Percentiles rank a stretch among this genome's conserved stretches.
phyloP scores from a whole-genome alignment of 2,329 filamentous ascomycete genomes.

The Colletotrichum sp. region DNA sequence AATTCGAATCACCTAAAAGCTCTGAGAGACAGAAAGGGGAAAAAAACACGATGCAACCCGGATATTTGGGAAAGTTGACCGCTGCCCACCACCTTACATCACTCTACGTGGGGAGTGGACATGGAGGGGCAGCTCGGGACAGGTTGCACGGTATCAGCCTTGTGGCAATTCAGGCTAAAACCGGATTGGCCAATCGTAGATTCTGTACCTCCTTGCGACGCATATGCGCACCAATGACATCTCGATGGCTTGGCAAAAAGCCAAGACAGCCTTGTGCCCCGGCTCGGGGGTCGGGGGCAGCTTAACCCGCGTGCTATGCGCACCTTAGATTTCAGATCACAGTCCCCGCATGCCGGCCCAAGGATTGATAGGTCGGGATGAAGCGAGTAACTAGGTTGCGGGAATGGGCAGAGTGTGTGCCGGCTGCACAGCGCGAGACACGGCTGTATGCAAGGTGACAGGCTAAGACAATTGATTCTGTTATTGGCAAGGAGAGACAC shows the following conservation, averaged over 20 bases:
- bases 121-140: constrained; percentile 14
- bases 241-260: constrained; percentile 4
- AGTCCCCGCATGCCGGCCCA: not conserved
- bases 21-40: not conserved
- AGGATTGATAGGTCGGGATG: not conserved
- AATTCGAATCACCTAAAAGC: not conserved
- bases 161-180: constrained; percentile 19
- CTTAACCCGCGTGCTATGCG: constrained; percentile 5
- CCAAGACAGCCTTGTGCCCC: constrained; percentile 13
- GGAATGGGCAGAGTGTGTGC: not conserved
- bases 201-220: not conserved
- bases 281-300: constrained; percentile 14
- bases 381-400: not conserved
- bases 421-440: not conserved
- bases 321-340: not conserved
- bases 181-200: constrained; percentile 1
- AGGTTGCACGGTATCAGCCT: constrained; percentile 18
- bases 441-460: not conserved
- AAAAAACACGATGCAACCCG: not conserved
- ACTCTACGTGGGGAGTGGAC: constrained; percentile 18
- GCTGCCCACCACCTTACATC: constrained; percentile 6
- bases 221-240: constrained; percentile 17
- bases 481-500: not conserved
- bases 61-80: constrained; percentile 2
- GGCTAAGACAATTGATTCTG: not conserved